Evolutionary conservation across 1,284 basidiomycete genomes (phyloP).

Genomic region (Phlebopus sp.): DNA sequence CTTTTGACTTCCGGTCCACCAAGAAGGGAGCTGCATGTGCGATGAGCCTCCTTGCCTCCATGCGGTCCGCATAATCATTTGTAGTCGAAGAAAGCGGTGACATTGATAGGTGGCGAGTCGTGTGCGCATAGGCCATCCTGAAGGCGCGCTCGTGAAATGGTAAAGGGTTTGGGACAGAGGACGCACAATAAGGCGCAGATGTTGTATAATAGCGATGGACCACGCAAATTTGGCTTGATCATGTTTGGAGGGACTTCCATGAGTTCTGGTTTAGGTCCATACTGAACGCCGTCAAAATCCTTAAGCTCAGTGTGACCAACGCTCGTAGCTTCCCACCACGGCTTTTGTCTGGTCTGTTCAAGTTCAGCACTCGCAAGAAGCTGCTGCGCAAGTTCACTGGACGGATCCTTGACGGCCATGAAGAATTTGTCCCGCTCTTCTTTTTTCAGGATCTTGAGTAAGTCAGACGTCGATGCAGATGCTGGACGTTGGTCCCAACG

Average conservation of each 20-base stretch:
- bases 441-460: slow-evolving; percentile 63
- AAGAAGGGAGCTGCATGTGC: slow-evolving; percentile 61
- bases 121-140: slow-evolving; percentile 66
- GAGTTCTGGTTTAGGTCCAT: slow-evolving; percentile 42
- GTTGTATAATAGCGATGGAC: slow-evolving; percentile 60
- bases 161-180: background rate
- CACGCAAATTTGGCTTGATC: slow-evolving; percentile 37
- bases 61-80: slow-evolving; percentile 40
- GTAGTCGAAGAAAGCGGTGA: slow-evolving; percentile 50
- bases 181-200: slow-evolving; percentile 63
- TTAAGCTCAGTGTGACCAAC: background rate
- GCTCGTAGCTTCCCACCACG: slow-evolving; percentile 61
- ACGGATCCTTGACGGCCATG: slow-evolving; percentile 54
- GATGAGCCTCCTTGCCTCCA: slow-evolving; percentile 47
- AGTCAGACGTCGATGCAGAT: slow-evolving; percentile 48
- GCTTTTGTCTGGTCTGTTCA: slow-evolving; percentile 42
- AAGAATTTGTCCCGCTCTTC: slow-evolving; percentile 60
- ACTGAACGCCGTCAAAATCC: slow-evolving; percentile 14
- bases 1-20: slow-evolving; percentile 50
- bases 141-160: slow-evolving; percentile 2
- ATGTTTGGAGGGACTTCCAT: slow-evolving; percentile 51
- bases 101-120: slow-evolving; percentile 54
- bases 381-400: slow-evolving; percentile 52
- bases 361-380: slow-evolving; percentile 60
- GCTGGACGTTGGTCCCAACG: slow-evolving; percentile 36